Conservation (phyloP, 2,329 filamentous ascomycete species). For the Chrysoporthe puriensis region DNA sequence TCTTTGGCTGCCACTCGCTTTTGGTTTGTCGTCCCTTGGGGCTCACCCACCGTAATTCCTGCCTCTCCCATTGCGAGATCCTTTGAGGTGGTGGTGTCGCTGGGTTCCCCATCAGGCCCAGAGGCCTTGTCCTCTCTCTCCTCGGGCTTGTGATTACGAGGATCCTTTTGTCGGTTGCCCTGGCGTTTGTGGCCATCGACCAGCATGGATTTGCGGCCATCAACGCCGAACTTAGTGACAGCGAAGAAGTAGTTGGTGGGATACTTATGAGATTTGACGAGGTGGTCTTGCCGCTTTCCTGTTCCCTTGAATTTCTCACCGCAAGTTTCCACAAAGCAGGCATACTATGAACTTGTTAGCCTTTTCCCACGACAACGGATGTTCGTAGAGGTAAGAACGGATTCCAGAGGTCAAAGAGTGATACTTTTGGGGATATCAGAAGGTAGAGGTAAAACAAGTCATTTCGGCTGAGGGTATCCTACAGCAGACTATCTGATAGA, state of each 20-base stretch:
- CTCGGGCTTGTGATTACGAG: slow-evolving; percentile 33
- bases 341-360: slow-evolving; percentile 59
- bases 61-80: slow-evolving; percentile 1
- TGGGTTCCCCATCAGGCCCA: neutral
- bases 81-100: neutral
- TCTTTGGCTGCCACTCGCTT: neutral
- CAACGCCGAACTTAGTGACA: slow-evolving; percentile 87
- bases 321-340: slow-evolving; percentile 88
- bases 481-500: neutral
- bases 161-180: slow-evolving; percentile 36
- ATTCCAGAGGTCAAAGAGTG: neutral
- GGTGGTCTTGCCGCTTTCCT: slow-evolving; percentile 82
- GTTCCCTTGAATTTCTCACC: slow-evolving; percentile 82
- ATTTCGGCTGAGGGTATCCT: neutral
- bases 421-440: neutral
- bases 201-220: slow-evolving; percentile 79
- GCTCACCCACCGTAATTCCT: neutral
- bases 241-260: slow-evolving; percentile 87
- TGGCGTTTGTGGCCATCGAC: slow-evolving; percentile 57
- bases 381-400: neutral
- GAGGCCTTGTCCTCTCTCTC: slow-evolving; percentile 32
- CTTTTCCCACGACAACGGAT: neutral
- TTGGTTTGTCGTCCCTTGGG: neutral
- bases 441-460: neutral
- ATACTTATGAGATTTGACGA: slow-evolving; percentile 94